phyloP scores from a whole-genome alignment of 1,284 basidiomycete species.

The Marasmius tenuissimus region DNA sequence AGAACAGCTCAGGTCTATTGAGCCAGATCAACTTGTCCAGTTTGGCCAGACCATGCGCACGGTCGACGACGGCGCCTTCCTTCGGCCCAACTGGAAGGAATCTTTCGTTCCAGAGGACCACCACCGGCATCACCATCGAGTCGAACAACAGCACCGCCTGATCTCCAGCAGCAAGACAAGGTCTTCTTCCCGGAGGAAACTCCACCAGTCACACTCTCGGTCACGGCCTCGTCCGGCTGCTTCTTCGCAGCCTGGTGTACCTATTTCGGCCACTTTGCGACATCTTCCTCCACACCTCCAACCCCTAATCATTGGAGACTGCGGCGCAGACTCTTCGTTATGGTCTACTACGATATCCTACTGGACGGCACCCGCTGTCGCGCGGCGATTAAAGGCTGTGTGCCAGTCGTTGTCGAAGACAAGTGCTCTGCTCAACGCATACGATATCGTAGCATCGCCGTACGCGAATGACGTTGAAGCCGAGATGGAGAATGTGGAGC shows the following conservation, averaged over 20 bases:
- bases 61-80: slow-evolving; percentile 68
- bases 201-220: slow-evolving; percentile 21
- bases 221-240: slow-evolving; percentile 20
- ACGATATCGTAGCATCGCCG: slow-evolving; percentile 54
- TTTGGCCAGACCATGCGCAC: slow-evolving; percentile 50
- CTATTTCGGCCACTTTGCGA: slow-evolving; percentile 14
- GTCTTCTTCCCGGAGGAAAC: slow-evolving; percentile 23
- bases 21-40: slow-evolving; percentile 53
- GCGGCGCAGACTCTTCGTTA: slow-evolving; percentile 59
- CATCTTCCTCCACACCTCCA: slow-evolving; percentile 41
- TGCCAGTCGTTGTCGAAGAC: slow-evolving; percentile 67
- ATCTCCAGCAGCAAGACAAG: slow-evolving; percentile 13
- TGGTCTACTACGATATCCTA: slow-evolving; percentile 58
- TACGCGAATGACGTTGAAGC: slow-evolving; percentile 51
- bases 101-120: slow-evolving; percentile 40
- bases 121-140: slow-evolving; percentile 34
- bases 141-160: slow-evolving; percentile 13
- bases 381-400: slow-evolving; percentile 67
- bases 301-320: slow-evolving; percentile 74
- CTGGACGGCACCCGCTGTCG: slow-evolving; percentile 61
- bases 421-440: slow-evolving; percentile 59
- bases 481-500: slow-evolving; percentile 50
- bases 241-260: slow-evolving; percentile 21
- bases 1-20: slow-evolving; percentile 58
- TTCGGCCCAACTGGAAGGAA: slow-evolving; percentile 58